Conservation (phyloP, 192 early-diverging fungal species). For the Rhizophlyctis rosea region DNA sequence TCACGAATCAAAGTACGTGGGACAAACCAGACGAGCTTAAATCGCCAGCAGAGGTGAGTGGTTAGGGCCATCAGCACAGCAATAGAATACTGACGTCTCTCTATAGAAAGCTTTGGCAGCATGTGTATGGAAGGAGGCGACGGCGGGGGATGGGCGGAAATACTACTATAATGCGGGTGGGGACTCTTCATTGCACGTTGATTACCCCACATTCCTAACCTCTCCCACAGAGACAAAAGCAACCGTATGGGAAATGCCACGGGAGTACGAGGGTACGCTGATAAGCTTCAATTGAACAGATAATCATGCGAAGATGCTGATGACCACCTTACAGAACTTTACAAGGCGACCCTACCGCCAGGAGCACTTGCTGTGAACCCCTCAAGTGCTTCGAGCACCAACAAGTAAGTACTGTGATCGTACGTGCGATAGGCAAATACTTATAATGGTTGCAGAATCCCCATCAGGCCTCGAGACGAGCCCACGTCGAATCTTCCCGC, state of each 20-base stretch:
- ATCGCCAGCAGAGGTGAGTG: slow-evolving; percentile 68
- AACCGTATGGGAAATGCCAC: slow-evolving; percentile 85
- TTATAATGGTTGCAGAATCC: no score
- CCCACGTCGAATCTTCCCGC: slow-evolving; percentile 6
- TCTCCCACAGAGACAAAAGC: slow-evolving; percentile 50
- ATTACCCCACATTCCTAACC: no score
- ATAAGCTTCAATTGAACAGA: no score
- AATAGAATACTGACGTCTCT: slow-evolving; percentile 6
- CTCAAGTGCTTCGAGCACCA: no score
- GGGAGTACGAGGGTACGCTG: slow-evolving; percentile 57
- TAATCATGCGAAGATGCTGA: no score
- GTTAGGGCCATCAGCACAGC: slow-evolving; percentile 34
- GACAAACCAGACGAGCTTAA: slow-evolving; percentile 92
- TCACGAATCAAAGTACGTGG: slow-evolving; percentile 80
- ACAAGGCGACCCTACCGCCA: no score
- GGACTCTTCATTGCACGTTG: slow-evolving; percentile 5
- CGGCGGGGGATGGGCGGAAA: slow-evolving; percentile 66
- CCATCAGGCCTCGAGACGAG: background rate
- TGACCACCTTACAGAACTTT: no score
- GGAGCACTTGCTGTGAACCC: no score
- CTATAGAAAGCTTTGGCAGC: slow-evolving; percentile 51
- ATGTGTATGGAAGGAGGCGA: slow-evolving; percentile 84
- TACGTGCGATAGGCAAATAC: no score
- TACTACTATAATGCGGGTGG: slow-evolving; percentile 78
- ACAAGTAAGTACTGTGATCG: no score